These are phyloP conservation scores for Naganishia onofrii DNA, from an alignment of 768 basidiomycete species.

Conservation along the genomic window DNA sequence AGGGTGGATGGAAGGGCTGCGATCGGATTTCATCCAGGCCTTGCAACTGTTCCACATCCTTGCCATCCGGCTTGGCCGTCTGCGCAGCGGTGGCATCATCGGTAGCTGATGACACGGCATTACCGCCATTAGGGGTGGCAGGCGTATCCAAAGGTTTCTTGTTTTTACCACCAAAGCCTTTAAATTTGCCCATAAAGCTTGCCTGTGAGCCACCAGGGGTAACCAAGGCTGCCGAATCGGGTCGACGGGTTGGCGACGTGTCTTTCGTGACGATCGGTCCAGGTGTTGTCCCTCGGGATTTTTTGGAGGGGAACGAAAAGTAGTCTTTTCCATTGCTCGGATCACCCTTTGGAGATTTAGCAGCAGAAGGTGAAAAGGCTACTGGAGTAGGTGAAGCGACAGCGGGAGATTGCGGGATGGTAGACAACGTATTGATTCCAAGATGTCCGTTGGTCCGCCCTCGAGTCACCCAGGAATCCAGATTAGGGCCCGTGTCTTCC, in stretches of 20 bases:
- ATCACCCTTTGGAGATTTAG: slow-evolving; percentile 34
- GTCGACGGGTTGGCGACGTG: slow-evolving; percentile 33
- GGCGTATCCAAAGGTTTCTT: slow-evolving; percentile 52
- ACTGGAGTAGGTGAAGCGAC: slow-evolving; percentile 24
- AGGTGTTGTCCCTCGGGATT: slow-evolving; percentile 23
- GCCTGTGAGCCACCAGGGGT: slow-evolving; percentile 58
- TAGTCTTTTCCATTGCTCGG: slow-evolving; percentile 40
- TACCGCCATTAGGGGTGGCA: slow-evolving; percentile 45
- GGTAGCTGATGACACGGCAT: slow-evolving; percentile 44
- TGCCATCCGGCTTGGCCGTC: slow-evolving; percentile 40
- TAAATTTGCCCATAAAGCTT: slow-evolving; percentile 71
- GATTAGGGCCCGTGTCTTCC: slow-evolving; percentile 54
- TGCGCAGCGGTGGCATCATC: slow-evolving; percentile 42
- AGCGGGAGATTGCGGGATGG: slow-evolving; percentile 57
- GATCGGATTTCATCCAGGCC: slow-evolving; percentile 52
- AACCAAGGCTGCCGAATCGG: slow-evolving; percentile 36
- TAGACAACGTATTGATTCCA: slow-evolving; percentile 41
- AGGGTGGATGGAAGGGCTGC: slow-evolving; percentile 60
- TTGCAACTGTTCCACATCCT: slow-evolving; percentile 48
- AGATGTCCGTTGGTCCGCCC: slow-evolving; percentile 8
- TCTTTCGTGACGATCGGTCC: slow-evolving; percentile 12
- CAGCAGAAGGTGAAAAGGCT: slow-evolving; percentile 11
- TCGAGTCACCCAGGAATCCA: slow-evolving; percentile 41
- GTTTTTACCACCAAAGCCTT: slow-evolving; percentile 66
- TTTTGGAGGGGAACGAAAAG: slow-evolving; percentile 40